Evolutionary conservation across 2,329 filamentous ascomycete genomes (phyloP), one percentile per base, ranked within the genome.

Genomic region (Furcasterigmium sp.): DNA sequence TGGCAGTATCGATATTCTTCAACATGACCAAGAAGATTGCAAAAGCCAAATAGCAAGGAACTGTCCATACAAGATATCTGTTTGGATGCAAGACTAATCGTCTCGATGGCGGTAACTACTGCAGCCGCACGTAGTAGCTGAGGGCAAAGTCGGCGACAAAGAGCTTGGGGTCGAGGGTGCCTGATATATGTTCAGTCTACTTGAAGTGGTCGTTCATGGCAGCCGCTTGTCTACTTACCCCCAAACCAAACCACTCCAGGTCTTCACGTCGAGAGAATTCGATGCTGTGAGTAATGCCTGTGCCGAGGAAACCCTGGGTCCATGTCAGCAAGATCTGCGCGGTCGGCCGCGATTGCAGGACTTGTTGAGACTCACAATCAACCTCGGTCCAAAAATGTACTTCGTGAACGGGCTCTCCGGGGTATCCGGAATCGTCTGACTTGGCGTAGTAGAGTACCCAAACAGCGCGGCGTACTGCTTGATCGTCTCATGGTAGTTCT

Each of bases 401-500:
- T 58, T 69, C 11, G 60, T 63, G 51, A 68, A 71, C 15, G 61
- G 63, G 32, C 53, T 55, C 44, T 62, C 57, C 6, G 67, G 68
- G 7, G 42, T 56, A 44, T 68, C 63, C 14, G 55, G 46, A 10
- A 53, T 46, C 3, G 57, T 58, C 32, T 51, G 53, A 4, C 53
- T 55, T 2, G 65, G 56, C 8, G 56, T 56, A 35, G 61, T 53
- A 3, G 51, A 54, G 19, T 66, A 61, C 3, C 70, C 70, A 41
- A 75, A 68, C 2, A 78, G 67, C 15, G 64, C 68, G 0, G 71
- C 67, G 73, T 74, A 78, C 60, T 77, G 65, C 64, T 78, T 77
- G 54, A 76, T 70, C 41, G 71, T 71, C 62, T 82, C 78, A 28
- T 73, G 55, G 56, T 76, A 78, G 58, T 80, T 80, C 51, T 69